These are phyloP conservation scores for Epichloe coenophiala DNA, from an alignment of 2,329 filamentous ascomycete genomes.

Conservation along the genomic window DNA sequence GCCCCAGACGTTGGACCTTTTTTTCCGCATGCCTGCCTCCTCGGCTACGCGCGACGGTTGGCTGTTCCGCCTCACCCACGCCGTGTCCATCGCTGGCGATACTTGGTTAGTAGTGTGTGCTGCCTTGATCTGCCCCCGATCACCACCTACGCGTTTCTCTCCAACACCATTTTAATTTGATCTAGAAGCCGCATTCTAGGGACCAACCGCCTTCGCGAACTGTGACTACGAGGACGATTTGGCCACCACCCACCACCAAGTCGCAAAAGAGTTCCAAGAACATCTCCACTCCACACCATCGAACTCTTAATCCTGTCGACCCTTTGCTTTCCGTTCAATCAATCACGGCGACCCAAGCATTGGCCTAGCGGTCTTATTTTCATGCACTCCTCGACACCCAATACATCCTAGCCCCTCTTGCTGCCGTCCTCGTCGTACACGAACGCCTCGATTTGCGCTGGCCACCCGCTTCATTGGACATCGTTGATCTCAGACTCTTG, in stretches of 20 bases:
- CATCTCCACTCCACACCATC: conserved; percentile 3
- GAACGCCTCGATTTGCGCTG: conserved; percentile 9
- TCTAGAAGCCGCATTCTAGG: background rate
- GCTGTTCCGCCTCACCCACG: conserved; percentile 1
- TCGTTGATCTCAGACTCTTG: conserved; percentile 5
- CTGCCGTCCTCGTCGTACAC: conserved; percentile 12
- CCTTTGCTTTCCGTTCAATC: background rate
- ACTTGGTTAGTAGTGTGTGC: background rate
- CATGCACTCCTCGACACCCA: conserved; percentile 4
- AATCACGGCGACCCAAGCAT: conserved; percentile 2
- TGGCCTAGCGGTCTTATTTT: background rate
- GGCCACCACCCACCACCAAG: background rate
- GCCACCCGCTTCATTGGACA: conserved; percentile 14
- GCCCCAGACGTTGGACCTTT: background rate
- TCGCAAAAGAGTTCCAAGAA: conserved; percentile 1
- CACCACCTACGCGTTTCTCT: conserved; percentile 2
- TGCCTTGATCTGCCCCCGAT: background rate
- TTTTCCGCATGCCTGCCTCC: background rate
- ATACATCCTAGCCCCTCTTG: conserved; percentile 5
- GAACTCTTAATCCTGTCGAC: background rate
- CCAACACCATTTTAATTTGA: background rate
- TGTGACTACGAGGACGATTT: background rate
- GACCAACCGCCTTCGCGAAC: background rate
- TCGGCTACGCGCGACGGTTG: conserved; percentile 2
- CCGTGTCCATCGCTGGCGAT: background rate